phyloP scores from a whole-genome alignment of 805 yeast species.

The Sugiyamaella chiloensis region DNA sequence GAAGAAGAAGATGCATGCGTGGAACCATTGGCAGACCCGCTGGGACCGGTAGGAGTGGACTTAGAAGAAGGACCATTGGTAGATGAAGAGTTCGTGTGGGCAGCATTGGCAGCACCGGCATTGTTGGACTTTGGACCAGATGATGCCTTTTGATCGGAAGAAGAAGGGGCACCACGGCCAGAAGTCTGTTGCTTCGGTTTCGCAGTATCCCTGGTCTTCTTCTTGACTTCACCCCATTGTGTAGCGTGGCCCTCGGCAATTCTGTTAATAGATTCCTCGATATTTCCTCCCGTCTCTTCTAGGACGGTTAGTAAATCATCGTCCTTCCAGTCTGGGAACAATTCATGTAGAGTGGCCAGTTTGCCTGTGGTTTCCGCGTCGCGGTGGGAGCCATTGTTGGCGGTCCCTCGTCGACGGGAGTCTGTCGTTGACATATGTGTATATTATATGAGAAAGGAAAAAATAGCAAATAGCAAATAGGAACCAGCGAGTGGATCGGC shows the following conservation, averaged over 20 bases:
- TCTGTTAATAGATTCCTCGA: constrained; percentile 78
- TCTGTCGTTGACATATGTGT: constrained; percentile 13
- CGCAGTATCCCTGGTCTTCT: constrained; percentile 30
- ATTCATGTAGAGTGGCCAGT: constrained; percentile 63
- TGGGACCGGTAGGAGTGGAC: constrained; percentile 19
- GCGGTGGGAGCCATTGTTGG: constrained; percentile 10
- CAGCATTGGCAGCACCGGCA: not conserved
- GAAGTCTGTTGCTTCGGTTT: too few species aligned
- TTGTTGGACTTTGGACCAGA: constrained; percentile 3
- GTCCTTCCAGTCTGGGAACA: constrained; percentile 92
- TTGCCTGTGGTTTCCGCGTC: constrained; percentile 32
- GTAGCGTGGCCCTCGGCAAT: constrained; percentile 87
- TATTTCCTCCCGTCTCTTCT: constrained; percentile 65
- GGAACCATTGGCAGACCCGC: constrained; percentile 8
- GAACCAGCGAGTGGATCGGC: too few species aligned
- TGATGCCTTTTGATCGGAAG: constrained; percentile 9
- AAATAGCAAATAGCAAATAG: too few species aligned
- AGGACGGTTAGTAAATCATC: constrained; percentile 79
- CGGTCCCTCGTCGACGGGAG: constrained; percentile 7
- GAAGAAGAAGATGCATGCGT: constrained; percentile 17
- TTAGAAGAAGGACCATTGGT: constrained; percentile 20
- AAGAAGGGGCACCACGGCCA: constrained; percentile 22
- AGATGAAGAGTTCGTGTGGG: constrained; percentile 20
- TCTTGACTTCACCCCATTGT: constrained; percentile 92
- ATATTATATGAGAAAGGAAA: too few species aligned